Evolutionary conservation across 805 yeast genomes (phyloP), one percentile per base, ranked within the genome.

Genomic region (Ogataea pilisensis): DNA sequence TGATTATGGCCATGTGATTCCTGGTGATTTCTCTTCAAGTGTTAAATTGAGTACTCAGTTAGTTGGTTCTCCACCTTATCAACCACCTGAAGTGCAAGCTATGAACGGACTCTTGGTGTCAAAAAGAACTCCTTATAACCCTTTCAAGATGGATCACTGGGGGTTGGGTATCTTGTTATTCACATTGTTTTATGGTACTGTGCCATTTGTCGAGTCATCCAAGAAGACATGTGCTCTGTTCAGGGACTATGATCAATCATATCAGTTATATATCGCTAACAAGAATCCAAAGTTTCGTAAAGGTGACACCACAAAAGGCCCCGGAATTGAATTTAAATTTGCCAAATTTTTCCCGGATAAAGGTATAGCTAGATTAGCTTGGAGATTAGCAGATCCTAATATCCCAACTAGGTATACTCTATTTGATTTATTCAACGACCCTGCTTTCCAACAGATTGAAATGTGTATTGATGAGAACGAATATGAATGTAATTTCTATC

Each of bases 31-130:
- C 27, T 47, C 60, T 0, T 68, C 78, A 12, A 66, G 66, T 5
- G 42, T 75, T 18, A 70, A 65, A 35, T 31, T 53, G 37, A 53
- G 60, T 31, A 69, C 74, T 22, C 70, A 80, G 5, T 75, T 76
- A 58, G 89, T 85, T 40, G 95, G 95, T 2, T 82, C 91, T 0
- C 87, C 95, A 3, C 95, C 95, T 2, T 85, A 85, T 60, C 76
- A 84, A 4, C 82, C 93, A 6, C 95, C 95, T 1, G 93, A 85
- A 61, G 89, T 85, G 8, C 76, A 78, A 80, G 56, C 60, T 29
- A 63, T 60, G 41, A 72, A 69, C 44, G 79, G 71, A 35, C 58
- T 68, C 22, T 43, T 55, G 7, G 39, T 48, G 22, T 50, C 66
- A 19, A 55, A 40, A 63, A 66, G 60, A 58, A 58, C 49, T 55